Conservation (phyloP, 352 stramenopile genomes). For the Thraustochytrium aureum region DNA sequence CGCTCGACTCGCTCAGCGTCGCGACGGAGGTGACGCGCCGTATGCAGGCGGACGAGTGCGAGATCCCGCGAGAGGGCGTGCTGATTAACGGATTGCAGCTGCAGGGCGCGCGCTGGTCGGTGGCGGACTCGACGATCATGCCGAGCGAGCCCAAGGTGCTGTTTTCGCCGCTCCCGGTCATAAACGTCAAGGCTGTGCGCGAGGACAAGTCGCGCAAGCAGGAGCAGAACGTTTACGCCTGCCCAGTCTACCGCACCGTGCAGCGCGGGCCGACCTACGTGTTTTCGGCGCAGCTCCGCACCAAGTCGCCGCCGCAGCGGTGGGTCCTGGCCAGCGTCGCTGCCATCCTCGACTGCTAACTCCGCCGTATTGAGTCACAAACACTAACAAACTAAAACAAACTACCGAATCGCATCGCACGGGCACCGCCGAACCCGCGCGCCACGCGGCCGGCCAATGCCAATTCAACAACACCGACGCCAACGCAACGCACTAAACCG, state of each 20-base stretch:
- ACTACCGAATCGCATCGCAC: too few relatives aligned
- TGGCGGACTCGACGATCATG: conserved; percentile 84
- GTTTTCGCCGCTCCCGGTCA: conserved; percentile 96
- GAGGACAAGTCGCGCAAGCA: conserved; percentile 92
- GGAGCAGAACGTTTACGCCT: conserved; percentile 80
- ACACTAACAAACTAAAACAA: too few relatives aligned
- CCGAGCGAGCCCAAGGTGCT: conserved; percentile 97
- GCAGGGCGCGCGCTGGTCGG: conserved; percentile 95
- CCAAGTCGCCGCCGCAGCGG: conserved; percentile 84
- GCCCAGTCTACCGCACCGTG: conserved; percentile 97
- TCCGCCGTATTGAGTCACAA: too few relatives aligned
- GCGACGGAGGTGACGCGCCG: conserved; percentile 91
- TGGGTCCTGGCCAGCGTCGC: conserved; percentile 95
- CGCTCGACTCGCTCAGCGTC: conserved; percentile 77
- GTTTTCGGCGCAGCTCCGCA: conserved; percentile 97
- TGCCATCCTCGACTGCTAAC: conserved; percentile 96
- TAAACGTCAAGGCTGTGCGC: conserved; percentile 95
- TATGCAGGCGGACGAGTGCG: conserved; percentile 88
- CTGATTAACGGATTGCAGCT: conserved; percentile 93
- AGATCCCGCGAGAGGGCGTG: conserved; percentile 79
- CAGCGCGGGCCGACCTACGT: conserved; percentile 93
- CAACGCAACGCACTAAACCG: too few relatives aligned
- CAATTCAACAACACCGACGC: too few relatives aligned
- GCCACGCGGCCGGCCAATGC: too few relatives aligned
- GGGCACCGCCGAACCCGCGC: too few relatives aligned